These are phyloP conservation scores for Rhodomyrtus tomentosa DNA, from an alignment of 345 rosid genomes.

Conservation along the genomic window DNA sequence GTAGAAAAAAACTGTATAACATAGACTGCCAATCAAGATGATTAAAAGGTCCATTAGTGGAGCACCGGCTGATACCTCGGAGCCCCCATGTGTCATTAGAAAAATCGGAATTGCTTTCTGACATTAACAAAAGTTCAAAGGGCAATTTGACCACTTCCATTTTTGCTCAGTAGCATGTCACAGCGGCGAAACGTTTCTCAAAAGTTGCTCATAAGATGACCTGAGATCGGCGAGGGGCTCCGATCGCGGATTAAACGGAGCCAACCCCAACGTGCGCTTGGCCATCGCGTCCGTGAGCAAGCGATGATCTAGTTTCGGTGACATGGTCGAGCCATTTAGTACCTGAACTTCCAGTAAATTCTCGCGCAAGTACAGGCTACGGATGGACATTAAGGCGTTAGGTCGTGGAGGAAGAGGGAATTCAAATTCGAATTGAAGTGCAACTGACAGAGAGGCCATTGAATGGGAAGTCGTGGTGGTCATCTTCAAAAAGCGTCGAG, in stretches of 20 bases:
- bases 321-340: background rate
- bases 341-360: background rate
- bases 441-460: background rate
- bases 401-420: background rate
- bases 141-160: background rate
- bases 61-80: background rate
- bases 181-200: background rate
- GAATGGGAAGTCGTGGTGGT: background rate
- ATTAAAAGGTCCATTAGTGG: background rate
- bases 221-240: background rate
- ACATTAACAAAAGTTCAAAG: background rate
- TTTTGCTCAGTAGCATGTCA: background rate
- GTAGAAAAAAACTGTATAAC: background rate
- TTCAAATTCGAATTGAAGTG: constrained; percentile 7
- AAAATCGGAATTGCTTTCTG: background rate
- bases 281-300: background rate
- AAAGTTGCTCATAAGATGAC: background rate
- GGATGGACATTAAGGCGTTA: background rate
- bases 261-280: background rate
- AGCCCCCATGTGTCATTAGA: background rate
- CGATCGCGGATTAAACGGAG: background rate
- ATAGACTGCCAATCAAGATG: background rate
- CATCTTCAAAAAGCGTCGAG: background rate
- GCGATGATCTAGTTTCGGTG: background rate
- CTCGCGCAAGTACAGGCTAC: background rate